phyloP scores from a whole-genome alignment of 2,329 filamentous ascomycete genomes.

The Xylariales sp. region DNA sequence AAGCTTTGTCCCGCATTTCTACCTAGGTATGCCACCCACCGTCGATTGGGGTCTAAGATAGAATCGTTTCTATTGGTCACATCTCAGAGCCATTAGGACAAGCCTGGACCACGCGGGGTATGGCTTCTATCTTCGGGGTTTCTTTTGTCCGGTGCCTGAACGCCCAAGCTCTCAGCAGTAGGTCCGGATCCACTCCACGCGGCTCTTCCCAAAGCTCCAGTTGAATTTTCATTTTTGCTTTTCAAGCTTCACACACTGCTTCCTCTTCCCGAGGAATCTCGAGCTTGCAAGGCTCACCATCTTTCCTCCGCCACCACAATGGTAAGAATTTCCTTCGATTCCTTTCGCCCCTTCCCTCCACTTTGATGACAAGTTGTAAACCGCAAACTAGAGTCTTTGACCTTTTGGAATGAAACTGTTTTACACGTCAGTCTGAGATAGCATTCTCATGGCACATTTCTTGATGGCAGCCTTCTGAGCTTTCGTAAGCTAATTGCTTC shows the following conservation, averaged over 20 bases:
- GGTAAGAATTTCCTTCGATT: too few relatives aligned
- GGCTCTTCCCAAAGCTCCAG: conserved; percentile 12
- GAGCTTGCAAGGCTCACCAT: too few relatives aligned
- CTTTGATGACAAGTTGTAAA: conserved; percentile 77
- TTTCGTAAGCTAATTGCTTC: conserved; percentile 9
- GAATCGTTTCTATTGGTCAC: too few relatives aligned
- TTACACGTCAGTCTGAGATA: conserved; percentile 91
- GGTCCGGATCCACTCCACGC: conserved; percentile 4
- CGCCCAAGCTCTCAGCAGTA: too few relatives aligned
- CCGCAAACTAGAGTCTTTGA: conserved; percentile 95
- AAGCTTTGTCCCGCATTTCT: too few relatives aligned
- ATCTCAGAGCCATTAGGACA: neutral
- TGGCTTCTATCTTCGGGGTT: conserved; percentile 10
- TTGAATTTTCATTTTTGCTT: conserved; percentile 14
- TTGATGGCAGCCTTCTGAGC: neutral
- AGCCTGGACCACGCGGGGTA: too few relatives aligned
- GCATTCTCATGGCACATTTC: conserved; percentile 10
- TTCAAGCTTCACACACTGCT: conserved; percentile 6
- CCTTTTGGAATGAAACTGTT: conserved; percentile 77
- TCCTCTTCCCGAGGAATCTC: conserved; percentile 7
- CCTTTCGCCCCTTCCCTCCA: conserved; percentile 23
- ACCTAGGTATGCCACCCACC: too few relatives aligned
- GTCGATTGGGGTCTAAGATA: too few relatives aligned
- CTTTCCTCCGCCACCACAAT: too few relatives aligned
- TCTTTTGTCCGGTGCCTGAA: conserved; percentile 11